These are phyloP conservation scores for Globisporangium cystogenes DNA, from an alignment of 352 stramenopile genomes.

Conservation along the genomic window DNA sequence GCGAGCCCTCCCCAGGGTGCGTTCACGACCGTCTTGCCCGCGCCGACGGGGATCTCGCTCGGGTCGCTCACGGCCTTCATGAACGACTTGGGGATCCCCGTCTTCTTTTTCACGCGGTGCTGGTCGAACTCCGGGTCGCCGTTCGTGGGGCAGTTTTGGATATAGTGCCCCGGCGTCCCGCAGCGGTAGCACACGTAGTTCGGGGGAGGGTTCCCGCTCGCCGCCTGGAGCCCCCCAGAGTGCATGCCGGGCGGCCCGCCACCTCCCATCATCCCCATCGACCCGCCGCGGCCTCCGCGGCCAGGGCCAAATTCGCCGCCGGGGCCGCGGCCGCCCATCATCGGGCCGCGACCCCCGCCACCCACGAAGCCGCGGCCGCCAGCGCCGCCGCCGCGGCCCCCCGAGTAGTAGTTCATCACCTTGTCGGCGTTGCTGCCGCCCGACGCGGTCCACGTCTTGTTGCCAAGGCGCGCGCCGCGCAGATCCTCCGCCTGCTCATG, in stretches of 20 bases:
- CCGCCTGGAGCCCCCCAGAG: constrained; percentile 3
- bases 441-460: constrained; percentile 81
- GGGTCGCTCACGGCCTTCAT: constrained; percentile 85
- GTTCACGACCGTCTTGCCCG: constrained; percentile 85
- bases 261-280: constrained; percentile 20
- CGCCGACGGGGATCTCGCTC: constrained; percentile 77
- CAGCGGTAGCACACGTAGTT: constrained; percentile 87
- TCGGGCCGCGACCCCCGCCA: constrained; percentile 32
- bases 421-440: constrained; percentile 73
- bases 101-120: constrained; percentile 86
- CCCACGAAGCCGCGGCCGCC: constrained; percentile 21
- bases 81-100: constrained; percentile 85
- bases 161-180: constrained; percentile 80
- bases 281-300: constrained; percentile 24
- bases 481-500: constrained; percentile 82
- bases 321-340: constrained; percentile 25
- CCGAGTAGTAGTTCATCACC: constrained; percentile 73
- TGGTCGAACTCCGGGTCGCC: constrained; percentile 85
- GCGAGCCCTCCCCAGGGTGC: constrained; percentile 79
- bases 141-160: constrained; percentile 87
- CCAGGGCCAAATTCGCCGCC: constrained; percentile 28
- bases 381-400: constrained; percentile 22
- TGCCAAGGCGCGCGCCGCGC: constrained; percentile 63
- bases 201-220: constrained; percentile 58
- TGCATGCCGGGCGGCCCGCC: constrained; percentile 22